These are phyloP conservation scores for Fusarium denticulatum DNA, from an alignment of 2,329 filamentous ascomycete species.

Conservation along the genomic window DNA sequence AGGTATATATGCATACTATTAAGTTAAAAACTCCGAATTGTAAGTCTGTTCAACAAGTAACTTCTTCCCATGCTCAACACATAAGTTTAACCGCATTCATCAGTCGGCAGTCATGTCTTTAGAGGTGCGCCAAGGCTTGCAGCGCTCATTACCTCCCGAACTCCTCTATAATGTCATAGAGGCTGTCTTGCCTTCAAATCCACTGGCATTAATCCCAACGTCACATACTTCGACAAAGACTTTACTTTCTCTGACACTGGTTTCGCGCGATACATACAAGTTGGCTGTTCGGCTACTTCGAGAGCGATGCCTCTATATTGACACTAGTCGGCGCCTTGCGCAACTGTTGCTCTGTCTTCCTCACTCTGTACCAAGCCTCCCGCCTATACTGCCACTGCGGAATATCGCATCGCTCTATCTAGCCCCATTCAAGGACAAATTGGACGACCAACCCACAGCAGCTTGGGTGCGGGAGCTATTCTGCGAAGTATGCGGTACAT, in stretches of 20 bases:
- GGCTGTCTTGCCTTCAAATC: conserved; percentile 47
- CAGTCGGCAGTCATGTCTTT: conserved; percentile 16
- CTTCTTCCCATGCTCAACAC: background rate
- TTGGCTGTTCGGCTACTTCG: conserved; percentile 56
- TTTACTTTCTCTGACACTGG: conserved; percentile 55
- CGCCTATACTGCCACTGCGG: conserved; percentile 44
- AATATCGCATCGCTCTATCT: conserved; percentile 55
- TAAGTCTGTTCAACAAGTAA: background rate
- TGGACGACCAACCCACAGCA: conserved; percentile 54
- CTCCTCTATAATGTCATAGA: conserved; percentile 51
- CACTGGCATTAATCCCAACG: conserved; percentile 47
- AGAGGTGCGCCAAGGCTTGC: conserved; percentile 1
- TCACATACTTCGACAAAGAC: conserved; percentile 55
- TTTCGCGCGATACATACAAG: conserved; percentile 54
- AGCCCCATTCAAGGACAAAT: conserved; percentile 48
- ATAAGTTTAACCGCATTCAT: background rate
- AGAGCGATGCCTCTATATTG: conserved; percentile 57
- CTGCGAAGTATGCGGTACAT: conserved; percentile 50
- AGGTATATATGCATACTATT: conserved; percentile 1
- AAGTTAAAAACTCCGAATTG: background rate
- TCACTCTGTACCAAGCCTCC: conserved; percentile 44
- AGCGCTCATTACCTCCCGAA: conserved; percentile 46
- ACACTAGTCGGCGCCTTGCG: conserved; percentile 50
- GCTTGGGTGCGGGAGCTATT: conserved; percentile 55
- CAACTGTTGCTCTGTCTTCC: conserved; percentile 49